A percentile compares a stretch with the other conserved stretches of the same genome.
phyloP scores from a whole-genome alignment of 2,329 filamentous ascomycete species.

The Neonectria coccinea region DNA sequence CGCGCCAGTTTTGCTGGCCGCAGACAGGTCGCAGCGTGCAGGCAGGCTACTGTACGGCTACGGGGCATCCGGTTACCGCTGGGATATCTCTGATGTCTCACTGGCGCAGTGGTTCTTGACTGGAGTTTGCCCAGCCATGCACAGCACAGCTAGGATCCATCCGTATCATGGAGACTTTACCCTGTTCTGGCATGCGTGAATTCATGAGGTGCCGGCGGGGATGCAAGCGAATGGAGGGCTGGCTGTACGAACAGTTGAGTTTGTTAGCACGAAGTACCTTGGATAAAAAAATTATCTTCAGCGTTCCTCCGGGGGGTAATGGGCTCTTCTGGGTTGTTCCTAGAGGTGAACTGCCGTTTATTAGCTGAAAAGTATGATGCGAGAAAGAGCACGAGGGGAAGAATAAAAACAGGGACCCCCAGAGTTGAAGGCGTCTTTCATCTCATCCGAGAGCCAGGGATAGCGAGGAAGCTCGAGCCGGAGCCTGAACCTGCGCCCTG shows the following conservation, averaged over 20 bases:
- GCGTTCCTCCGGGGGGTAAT: slow-evolving; percentile 4
- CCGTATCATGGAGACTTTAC: background rate
- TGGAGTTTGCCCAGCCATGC: background rate
- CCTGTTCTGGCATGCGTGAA: background rate
- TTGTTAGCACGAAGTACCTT: background rate
- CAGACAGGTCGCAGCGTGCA: slow-evolving; percentile 14
- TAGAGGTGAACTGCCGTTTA: slow-evolving; percentile 15
- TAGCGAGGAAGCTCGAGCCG: slow-evolving; percentile 33
- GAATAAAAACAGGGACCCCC: slow-evolving; percentile 15
- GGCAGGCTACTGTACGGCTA: slow-evolving; percentile 22
- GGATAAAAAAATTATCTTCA: slow-evolving; percentile 13
- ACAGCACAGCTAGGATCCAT: background rate
- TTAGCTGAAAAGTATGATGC: slow-evolving; percentile 22
- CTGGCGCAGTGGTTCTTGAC: background rate
- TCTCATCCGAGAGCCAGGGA: slow-evolving; percentile 30
- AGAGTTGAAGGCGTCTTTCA: slow-evolving; percentile 15
- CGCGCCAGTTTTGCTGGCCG: slow-evolving; percentile 10
- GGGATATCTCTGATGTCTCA: slow-evolving; percentile 6
- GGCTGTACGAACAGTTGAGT: background rate
- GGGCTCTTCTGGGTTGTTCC: background rate
- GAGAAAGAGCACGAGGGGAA: slow-evolving; percentile 23
- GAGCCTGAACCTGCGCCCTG: slow-evolving; percentile 31
- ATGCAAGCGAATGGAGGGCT: slow-evolving; percentile 14
- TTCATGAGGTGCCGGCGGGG: slow-evolving; percentile 1
- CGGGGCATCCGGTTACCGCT: slow-evolving; percentile 15